Evolutionary conservation across 2,329 filamentous ascomycete species (phyloP).

Genomic region (Arthrinium puccinioides): DNA sequence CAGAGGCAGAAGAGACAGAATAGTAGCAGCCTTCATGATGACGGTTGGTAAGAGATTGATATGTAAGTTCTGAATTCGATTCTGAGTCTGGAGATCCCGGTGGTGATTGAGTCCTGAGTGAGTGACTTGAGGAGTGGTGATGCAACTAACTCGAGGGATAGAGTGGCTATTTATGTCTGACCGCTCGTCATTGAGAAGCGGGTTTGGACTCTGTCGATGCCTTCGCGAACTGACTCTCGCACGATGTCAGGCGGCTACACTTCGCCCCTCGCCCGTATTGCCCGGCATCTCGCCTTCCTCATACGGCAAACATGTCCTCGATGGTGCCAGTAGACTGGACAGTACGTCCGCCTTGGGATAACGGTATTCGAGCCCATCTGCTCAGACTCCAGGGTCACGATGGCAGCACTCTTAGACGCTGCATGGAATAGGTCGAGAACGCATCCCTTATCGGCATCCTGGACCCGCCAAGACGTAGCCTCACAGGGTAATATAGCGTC

Average conservation of each 20-base stretch:
- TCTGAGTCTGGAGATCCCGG: background rate
- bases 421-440: background rate
- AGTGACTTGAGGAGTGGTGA: background rate
- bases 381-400: background rate
- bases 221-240: too few relatives aligned
- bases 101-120: slow-evolving; percentile 1
- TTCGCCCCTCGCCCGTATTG: background rate
- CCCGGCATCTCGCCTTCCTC: slow-evolving; percentile 1
- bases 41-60: slow-evolving; percentile 1
- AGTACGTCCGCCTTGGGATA: background rate
- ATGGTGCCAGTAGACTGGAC: background rate
- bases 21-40: slow-evolving; percentile 9
- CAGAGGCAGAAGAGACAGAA: slow-evolving; percentile 11
- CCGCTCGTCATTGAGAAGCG: background rate
- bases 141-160: background rate
- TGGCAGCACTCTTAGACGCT: background rate
- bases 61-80: too few relatives aligned
- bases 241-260: slow-evolving; percentile 1
- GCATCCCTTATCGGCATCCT: slow-evolving; percentile 2
- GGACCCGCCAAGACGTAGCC: slow-evolving; percentile 1
- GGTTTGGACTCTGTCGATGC: background rate
- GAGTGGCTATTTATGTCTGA: slow-evolving; percentile 1
- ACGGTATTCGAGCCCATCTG: too few relatives aligned
- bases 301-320: background rate
- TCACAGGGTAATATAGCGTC: too few relatives aligned